These are phyloP conservation scores for Phanerodontia chrysosporium DNA, from an alignment of 768 basidiomycete species.

Conservation along the genomic window DNA sequence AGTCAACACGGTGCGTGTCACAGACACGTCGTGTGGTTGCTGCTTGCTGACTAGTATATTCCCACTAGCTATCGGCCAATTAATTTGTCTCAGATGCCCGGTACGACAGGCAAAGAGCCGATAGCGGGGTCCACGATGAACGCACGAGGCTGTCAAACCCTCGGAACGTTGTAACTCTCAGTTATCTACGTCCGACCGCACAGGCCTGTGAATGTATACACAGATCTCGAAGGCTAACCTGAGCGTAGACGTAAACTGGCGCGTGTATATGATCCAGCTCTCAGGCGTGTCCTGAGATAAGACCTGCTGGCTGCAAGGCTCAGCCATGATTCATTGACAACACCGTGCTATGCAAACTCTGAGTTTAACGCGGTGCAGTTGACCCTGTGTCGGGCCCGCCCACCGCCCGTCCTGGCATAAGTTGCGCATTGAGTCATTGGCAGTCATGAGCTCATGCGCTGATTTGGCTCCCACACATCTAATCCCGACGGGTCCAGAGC, in stretches of 20 bases:
- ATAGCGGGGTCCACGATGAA: background rate
- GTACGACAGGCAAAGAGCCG: background rate
- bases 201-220: background rate
- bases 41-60: background rate
- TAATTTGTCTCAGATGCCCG: background rate
- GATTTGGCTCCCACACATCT: background rate
- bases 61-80: background rate
- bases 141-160: background rate
- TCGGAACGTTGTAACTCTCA: background rate
- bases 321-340: background rate
- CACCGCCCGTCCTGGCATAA: background rate
- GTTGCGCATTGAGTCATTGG: background rate
- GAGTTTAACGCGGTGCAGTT: background rate
- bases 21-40: background rate
- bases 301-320: background rate
- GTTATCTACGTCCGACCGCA: background rate
- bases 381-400: background rate
- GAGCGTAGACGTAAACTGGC: slow-evolving; percentile 1
- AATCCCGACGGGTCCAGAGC: background rate
- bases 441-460: background rate
- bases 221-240: background rate
- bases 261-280: background rate
- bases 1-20: background rate
- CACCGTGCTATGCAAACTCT: background rate
- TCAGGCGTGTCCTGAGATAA: background rate